phyloP scores from a whole-genome alignment of 2,329 filamentous ascomycete genomes.

The Pseudogymnoascus sp. region DNA sequence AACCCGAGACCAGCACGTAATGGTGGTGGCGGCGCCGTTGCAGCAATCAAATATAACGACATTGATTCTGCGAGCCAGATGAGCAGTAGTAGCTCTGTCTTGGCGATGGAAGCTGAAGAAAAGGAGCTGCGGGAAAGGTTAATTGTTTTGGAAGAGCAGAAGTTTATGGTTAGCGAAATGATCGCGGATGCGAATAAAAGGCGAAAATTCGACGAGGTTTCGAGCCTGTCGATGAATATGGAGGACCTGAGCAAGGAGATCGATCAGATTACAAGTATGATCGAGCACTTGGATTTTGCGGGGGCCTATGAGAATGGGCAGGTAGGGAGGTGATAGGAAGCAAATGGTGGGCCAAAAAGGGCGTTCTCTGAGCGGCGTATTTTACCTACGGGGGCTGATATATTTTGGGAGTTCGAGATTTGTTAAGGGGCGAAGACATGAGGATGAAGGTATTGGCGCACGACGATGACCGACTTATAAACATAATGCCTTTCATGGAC shows the following conservation, averaged over 20 bases:
- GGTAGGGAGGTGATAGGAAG: not conserved
- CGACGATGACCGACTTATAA: conserved; percentile 5
- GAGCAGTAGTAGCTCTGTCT: conserved; percentile 52
- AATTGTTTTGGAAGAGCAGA: conserved; percentile 66
- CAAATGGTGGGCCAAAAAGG: not conserved
- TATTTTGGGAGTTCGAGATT: conserved; percentile 7
- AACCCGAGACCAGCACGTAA: conserved; percentile 16
- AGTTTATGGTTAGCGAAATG: conserved; percentile 66
- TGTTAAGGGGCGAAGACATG: not conserved
- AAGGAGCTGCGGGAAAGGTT: conserved; percentile 59
- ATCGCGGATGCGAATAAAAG: conserved; percentile 60
- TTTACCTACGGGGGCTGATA: not conserved
- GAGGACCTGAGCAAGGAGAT: conserved; percentile 61
- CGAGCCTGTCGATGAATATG: conserved; percentile 54
- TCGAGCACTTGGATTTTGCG: conserved; percentile 46
- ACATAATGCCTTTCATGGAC: conserved; percentile 1
- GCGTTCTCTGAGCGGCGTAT: conserved; percentile 2
- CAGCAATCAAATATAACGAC: conserved; percentile 52
- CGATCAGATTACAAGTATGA: conserved; percentile 51
- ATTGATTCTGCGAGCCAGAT: conserved; percentile 41
- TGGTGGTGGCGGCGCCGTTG: conserved; percentile 36
- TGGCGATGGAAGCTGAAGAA: conserved; percentile 60
- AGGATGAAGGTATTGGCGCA: not conserved
- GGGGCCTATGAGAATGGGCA: conserved; percentile 22
- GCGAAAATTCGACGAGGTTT: conserved; percentile 63